A percentile compares a stretch with the other conserved stretches of the same genome.
Conservation (phyloP, 352 stramenopile genomes). For the Phytophthora pluvialis region DNA sequence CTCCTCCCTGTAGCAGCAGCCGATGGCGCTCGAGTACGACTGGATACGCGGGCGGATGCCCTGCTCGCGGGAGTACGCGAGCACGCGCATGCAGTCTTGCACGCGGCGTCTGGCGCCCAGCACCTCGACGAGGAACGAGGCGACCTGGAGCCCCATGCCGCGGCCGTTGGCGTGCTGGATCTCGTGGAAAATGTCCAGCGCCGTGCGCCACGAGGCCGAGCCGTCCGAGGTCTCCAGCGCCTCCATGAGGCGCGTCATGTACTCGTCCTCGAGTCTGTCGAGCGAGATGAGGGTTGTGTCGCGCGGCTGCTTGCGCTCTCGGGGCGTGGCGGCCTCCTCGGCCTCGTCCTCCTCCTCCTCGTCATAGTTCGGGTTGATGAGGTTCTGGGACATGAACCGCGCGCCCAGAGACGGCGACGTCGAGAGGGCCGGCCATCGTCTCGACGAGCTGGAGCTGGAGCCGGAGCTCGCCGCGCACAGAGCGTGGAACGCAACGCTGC, state of each 20-base stretch:
- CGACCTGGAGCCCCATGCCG: conserved; percentile 50
- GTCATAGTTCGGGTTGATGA: conserved; percentile 17
- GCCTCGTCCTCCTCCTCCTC: conserved; percentile 15
- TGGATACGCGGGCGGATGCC: conserved; percentile 82
- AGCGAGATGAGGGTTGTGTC: conserved; percentile 28
- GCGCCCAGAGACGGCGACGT: conserved; percentile 5
- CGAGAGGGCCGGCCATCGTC: not conserved
- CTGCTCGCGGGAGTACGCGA: conserved; percentile 71
- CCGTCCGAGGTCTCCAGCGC: conserved; percentile 45
- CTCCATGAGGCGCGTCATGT: conserved; percentile 29
- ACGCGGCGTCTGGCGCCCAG: conserved; percentile 51
- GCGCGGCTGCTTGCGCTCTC: not conserved
- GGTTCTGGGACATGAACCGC: conserved; percentile 34
- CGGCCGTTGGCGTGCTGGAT: conserved; percentile 44
- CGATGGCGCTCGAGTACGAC: conserved; percentile 81
- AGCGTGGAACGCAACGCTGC: not conserved
- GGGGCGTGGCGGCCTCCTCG: not conserved
- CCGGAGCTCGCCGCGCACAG: not conserved
- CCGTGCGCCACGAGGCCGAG: conserved; percentile 42
- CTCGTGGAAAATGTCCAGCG: conserved; percentile 60
- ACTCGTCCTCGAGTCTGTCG: conserved; percentile 34
- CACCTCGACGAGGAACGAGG: conserved; percentile 70
- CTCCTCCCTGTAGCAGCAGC: conserved; percentile 79
- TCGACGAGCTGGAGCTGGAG: not conserved
- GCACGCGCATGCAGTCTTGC: conserved; percentile 64